Conservation (phyloP, 176 grass and related monocot species). For the Aegilops umbellulata region DNA sequence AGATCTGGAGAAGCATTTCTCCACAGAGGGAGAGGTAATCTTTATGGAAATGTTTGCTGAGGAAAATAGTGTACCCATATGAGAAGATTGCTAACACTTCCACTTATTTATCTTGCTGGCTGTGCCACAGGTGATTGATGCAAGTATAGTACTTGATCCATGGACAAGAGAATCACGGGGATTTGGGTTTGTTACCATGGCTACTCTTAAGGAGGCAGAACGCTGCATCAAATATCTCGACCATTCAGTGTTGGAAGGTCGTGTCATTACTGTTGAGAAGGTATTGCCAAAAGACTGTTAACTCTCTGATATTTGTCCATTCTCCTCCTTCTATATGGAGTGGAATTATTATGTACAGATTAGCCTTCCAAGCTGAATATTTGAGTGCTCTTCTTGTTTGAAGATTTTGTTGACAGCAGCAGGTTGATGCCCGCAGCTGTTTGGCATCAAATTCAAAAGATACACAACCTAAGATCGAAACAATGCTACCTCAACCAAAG, state of each 20-base stretch:
- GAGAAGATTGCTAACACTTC: background rate
- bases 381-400: constrained; percentile 47
- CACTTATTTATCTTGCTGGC: background rate
- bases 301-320: background rate
- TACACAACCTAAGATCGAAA: constrained; percentile 60
- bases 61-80: background rate
- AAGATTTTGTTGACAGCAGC: constrained; percentile 62
- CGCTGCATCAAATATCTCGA: constrained; percentile 82
- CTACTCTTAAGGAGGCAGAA: constrained; percentile 57
- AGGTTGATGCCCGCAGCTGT: constrained; percentile 76
- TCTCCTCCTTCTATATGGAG: background rate
- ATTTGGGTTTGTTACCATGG: constrained; percentile 96
- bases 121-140: constrained; percentile 56
- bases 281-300: constrained; percentile 24
- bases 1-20: constrained; percentile 59
- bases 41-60: constrained; percentile 21
- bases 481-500: constrained; percentile 55
- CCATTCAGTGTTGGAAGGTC: constrained; percentile 73
- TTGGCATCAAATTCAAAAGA: constrained; percentile 64
- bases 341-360: constrained; percentile 19
- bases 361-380: constrained; percentile 30
- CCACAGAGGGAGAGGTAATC: constrained; percentile 57
- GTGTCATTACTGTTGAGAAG: constrained; percentile 94
- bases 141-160: constrained; percentile 67
- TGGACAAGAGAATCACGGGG: constrained; percentile 80